These are phyloP conservation scores for Panellus pusillus DNA, from an alignment of 768 basidiomycete species.

Conservation along the genomic window DNA sequence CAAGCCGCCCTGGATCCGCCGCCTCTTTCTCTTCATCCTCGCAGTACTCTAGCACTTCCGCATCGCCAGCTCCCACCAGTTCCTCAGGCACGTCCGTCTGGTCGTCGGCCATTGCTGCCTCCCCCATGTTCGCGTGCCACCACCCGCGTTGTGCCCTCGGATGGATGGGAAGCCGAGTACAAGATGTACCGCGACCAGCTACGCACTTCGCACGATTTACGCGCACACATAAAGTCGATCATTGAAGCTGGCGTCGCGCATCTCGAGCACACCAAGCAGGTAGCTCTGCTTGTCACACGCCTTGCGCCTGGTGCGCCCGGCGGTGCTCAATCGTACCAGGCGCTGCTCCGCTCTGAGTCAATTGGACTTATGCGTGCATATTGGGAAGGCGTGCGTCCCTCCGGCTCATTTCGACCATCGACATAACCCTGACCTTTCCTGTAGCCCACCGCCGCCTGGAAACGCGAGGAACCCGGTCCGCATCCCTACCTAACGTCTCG, in stretches of 20 bases:
- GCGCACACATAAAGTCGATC: background rate
- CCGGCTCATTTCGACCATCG: background rate
- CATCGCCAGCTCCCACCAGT: no score
- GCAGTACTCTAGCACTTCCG: background rate
- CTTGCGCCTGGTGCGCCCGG: background rate
- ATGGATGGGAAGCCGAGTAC: constrained; percentile 4
- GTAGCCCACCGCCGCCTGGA: background rate
- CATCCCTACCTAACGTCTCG: constrained; percentile 14
- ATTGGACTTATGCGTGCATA: background rate
- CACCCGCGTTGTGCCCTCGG: background rate
- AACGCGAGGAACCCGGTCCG: background rate
- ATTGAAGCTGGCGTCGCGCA: background rate
- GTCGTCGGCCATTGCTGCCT: background rate
- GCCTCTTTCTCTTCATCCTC: background rate
- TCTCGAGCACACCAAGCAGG: background rate
- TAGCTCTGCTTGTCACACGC: background rate
- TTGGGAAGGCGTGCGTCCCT: background rate
- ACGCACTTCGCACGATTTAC: background rate
- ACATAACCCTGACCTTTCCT: background rate
- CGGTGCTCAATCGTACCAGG: background rate
- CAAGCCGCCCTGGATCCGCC: no score
- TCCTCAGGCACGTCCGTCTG: background rate
- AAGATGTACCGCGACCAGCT: background rate
- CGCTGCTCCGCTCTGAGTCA: background rate
- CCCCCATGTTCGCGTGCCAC: background rate